A percentile compares a stretch with the other conserved stretches of the same genome.
Conservation (phyloP, 2,329 filamentous ascomycete species). For the Pseudogymnoascus sp. region DNA sequence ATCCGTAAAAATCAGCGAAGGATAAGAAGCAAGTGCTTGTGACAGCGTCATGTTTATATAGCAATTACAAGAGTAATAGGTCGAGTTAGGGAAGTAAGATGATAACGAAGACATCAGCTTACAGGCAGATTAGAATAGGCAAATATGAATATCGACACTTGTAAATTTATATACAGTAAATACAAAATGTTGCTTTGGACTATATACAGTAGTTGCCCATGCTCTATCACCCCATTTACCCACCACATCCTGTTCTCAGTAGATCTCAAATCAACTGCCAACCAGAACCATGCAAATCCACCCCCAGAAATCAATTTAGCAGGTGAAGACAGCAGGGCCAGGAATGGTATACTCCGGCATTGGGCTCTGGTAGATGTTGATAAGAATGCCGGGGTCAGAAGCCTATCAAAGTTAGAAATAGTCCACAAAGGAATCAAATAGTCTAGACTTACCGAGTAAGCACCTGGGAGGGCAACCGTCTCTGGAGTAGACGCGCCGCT, state of each 20-base stretch:
- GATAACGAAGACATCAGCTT: background rate
- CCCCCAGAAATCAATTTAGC: slow-evolving; percentile 2
- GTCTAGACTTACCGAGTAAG: slow-evolving; percentile 15
- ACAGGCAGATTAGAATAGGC: background rate
- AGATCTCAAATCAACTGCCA: background rate
- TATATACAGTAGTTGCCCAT: background rate
- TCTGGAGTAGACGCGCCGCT: slow-evolving; percentile 16
- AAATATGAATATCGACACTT: background rate
- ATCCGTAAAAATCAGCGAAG: background rate
- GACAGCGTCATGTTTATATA: background rate
- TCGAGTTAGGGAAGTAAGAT: background rate
- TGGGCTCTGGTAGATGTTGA: slow-evolving; percentile 30
- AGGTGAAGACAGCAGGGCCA: slow-evolving; percentile 31
- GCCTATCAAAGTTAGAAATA: slow-evolving; percentile 13
- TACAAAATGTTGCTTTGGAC: background rate
- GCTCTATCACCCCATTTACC: background rate
- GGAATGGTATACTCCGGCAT: slow-evolving; percentile 35
- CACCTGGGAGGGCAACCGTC: slow-evolving; percentile 21
- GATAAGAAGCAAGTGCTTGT: background rate
- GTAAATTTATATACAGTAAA: slow-evolving; percentile 4
- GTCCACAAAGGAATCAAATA: background rate
- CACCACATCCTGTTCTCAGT: background rate
- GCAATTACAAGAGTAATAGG: background rate
- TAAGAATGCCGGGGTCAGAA: slow-evolving; percentile 32
- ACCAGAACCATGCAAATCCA: background rate